Evolutionary conservation across 2,329 filamentous ascomycete genomes (phyloP).

Genomic region (Xylariaceae sp.): DNA sequence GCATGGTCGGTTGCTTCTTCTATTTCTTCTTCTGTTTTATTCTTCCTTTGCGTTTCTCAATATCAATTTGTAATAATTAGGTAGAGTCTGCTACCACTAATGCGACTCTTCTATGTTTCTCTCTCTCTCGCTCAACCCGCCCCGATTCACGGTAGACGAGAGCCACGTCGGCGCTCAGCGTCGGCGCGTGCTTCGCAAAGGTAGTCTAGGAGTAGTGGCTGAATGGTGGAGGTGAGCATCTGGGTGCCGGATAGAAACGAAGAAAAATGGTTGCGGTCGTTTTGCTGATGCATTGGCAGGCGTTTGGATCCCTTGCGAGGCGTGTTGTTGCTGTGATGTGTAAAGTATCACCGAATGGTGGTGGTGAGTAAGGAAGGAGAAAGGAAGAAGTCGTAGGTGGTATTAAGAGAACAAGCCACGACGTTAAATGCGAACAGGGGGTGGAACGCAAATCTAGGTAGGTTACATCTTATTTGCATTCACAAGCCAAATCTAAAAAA

Average conservation of each 20-base stretch:
- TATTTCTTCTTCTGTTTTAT: constrained; percentile 2
- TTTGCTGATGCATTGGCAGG: constrained; percentile 60
- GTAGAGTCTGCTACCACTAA: constrained; percentile 5
- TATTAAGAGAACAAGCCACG: neutral
- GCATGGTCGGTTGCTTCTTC: constrained; percentile 40
- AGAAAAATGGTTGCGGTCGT: constrained; percentile 44
- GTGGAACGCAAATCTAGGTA: no score
- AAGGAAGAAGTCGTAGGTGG: neutral
- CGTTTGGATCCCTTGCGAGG: neutral
- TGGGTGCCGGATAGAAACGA: constrained; percentile 58
- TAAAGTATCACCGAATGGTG: constrained; percentile 1
- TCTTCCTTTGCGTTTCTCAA: constrained; percentile 1
- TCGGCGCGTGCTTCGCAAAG: constrained; percentile 58
- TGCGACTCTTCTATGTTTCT: constrained; percentile 2
- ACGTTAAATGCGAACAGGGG: neutral
- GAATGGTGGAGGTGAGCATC: constrained; percentile 58
- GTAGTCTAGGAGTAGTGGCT: constrained; percentile 52
- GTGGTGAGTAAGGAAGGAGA: constrained; percentile 13
- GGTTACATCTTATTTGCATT: no score
- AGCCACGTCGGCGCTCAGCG: constrained; percentile 62
- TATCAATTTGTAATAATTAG: constrained; percentile 6
- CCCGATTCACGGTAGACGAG: constrained; percentile 46
- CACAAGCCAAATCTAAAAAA: no score
- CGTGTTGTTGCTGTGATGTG: neutral
- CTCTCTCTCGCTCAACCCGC: constrained; percentile 32